Conservation (phyloP, 805 yeast genomes). For the Ogataea minuta region DNA sequence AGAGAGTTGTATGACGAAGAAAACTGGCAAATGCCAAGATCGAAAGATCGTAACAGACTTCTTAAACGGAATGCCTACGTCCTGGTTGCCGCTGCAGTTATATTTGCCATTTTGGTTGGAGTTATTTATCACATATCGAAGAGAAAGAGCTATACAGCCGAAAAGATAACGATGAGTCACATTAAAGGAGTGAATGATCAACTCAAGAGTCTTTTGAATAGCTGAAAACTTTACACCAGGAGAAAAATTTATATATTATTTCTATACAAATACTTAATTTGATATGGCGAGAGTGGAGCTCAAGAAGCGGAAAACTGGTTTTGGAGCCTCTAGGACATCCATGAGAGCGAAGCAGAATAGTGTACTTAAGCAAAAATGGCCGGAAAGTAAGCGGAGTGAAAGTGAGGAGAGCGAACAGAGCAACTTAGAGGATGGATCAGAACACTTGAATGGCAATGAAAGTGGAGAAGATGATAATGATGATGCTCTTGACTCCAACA, state of each 20-base stretch:
- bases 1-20: constrained; percentile 1
- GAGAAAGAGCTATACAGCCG: constrained; percentile 1
- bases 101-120: constrained; percentile 3
- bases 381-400: not conserved
- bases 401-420: not conserved
- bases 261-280: not conserved
- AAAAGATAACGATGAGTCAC: not conserved
- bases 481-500: constrained; percentile 17
- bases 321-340: constrained; percentile 41
- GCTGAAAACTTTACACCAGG: not conserved
- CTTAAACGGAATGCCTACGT: constrained; percentile 3
- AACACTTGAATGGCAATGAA: constrained; percentile 12
- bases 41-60: not conserved
- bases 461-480: constrained; percentile 20
- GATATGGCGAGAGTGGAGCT: not conserved
- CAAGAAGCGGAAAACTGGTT: constrained; percentile 52
- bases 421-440: constrained; percentile 28
- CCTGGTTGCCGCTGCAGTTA: not conserved
- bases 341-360: constrained; percentile 56
- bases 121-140: constrained; percentile 4
- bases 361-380: not conserved
- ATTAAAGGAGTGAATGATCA: constrained; percentile 3
- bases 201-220: constrained; percentile 3
- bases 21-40: constrained; percentile 6
- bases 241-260: constrained; percentile 1